These are phyloP conservation scores for Aphanocladium album DNA, from an alignment of 2,329 filamentous ascomycete species.

Conservation along the genomic window DNA sequence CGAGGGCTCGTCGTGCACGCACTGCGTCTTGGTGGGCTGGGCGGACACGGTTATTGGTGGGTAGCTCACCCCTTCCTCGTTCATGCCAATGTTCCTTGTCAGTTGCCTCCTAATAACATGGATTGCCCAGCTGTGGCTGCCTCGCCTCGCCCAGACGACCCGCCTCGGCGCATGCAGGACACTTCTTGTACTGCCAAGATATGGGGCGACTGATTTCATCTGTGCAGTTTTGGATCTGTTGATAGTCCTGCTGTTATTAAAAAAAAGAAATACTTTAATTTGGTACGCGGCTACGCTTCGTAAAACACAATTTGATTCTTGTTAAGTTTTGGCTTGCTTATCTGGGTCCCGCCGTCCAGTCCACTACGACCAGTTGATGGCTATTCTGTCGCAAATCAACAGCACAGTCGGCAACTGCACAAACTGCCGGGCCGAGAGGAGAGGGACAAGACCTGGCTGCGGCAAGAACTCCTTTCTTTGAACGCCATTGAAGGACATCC, in stretches of 20 bases:
- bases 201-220: neutral
- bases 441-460: neutral
- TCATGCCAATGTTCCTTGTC: neutral
- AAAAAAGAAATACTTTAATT: neutral
- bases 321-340: neutral
- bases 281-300: neutral
- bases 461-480: neutral
- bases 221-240: neutral
- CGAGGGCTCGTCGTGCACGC: conserved; percentile 23
- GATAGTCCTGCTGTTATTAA: neutral
- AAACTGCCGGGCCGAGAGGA: neutral
- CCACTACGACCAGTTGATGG: neutral
- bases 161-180: neutral
- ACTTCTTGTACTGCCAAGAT: neutral
- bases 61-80: neutral
- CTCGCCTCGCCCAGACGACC: conserved; percentile 1
- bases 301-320: neutral
- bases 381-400: neutral
- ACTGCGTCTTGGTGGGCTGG: conserved; percentile 28
- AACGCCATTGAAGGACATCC: neutral
- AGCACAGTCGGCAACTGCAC: neutral
- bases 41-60: neutral
- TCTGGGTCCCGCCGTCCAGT: neutral
- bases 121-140: conserved; percentile 6
- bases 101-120: neutral